Evolutionary conservation across 176 grass and related monocot species (phyloP).

Genomic region (Cenchrus americanus): DNA sequence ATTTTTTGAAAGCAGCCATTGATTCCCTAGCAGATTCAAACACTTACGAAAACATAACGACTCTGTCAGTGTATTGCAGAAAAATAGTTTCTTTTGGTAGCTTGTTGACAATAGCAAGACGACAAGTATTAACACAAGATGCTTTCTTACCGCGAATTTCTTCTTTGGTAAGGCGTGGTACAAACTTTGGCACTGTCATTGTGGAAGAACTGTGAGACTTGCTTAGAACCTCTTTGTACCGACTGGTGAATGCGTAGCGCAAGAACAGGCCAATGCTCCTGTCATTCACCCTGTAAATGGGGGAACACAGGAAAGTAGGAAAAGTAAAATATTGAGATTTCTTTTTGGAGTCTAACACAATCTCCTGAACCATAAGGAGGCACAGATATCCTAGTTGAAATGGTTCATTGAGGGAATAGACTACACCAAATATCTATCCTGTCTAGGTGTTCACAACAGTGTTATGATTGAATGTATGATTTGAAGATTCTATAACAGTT

Average conservation of each 20-base stretch:
- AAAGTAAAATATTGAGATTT: background rate
- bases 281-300: constrained; percentile 65
- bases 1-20: constrained; percentile 82
- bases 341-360: background rate
- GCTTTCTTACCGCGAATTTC: constrained; percentile 56
- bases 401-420: background rate
- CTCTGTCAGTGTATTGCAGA: constrained; percentile 16
- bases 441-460: background rate
- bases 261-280: constrained; percentile 81
- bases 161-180: constrained; percentile 81
- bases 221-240: constrained; percentile 95
- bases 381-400: background rate
- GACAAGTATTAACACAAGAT: background rate
- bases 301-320: constrained; percentile 6
- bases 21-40: constrained; percentile 80
- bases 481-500: background rate
- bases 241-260: constrained; percentile 68
- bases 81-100: background rate
- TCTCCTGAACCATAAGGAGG: background rate
- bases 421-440: background rate
- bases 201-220: constrained; percentile 77
- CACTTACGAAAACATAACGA: constrained; percentile 40
- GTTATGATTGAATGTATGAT: background rate
- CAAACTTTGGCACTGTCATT: constrained; percentile 67
- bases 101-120: background rate